Evolutionary conservation across 495 filamentous ascomycete species (phyloP), one percentile per base, ranked within the genome.

Genomic region (Xylaria intraflava): DNA sequence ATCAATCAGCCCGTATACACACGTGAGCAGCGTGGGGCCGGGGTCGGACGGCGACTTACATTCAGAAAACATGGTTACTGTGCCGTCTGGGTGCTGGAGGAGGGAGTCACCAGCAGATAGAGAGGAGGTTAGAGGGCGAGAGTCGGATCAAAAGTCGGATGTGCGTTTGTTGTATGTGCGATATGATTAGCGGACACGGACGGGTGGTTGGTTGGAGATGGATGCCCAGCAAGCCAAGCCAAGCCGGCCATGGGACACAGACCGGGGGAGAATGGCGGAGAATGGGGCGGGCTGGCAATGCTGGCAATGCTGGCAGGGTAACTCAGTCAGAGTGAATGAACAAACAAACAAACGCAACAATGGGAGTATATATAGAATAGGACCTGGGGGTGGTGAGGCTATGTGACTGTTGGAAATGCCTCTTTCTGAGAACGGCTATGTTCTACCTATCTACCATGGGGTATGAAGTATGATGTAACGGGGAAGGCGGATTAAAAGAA

Each of bases 51-150:
- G 45, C 49, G 27, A 78, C 91, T 75, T 81, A 95, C 91, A 96
- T 86, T 96, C 92, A 30, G 92, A 97, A 72, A 97, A 97, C 92
- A 97, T 97, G 68, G 40, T 62, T 42, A 36, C 23, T 58, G 10
- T 20, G 53, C 44, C 33, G 27, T 29, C 20, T 19, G 26, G 9
- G 14, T 50, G 57, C 57, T 49, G 59, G 58, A 65, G 59, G 62
- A 62, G 64, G 64, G 53, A 60, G 62, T 61, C 64, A 61, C 64
- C 59, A 46, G 62, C 64, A 62, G 57, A 46, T 43, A 43, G 31
- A 9, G 50, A 24, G 41, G 26, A 30, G 45, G 11, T 19, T 36
- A 30, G 55, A 55, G 31, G 44, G 44, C 39, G 19, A 58, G 54
- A 53, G 41, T 52, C 39, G 47, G n/a, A 38, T 38, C 35, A 17